A percentile compares a stretch with the other conserved stretches of the same genome.
Conservation (phyloP, 2,329 filamentous ascomycete species). For the Hymenoscyphus linearis region DNA sequence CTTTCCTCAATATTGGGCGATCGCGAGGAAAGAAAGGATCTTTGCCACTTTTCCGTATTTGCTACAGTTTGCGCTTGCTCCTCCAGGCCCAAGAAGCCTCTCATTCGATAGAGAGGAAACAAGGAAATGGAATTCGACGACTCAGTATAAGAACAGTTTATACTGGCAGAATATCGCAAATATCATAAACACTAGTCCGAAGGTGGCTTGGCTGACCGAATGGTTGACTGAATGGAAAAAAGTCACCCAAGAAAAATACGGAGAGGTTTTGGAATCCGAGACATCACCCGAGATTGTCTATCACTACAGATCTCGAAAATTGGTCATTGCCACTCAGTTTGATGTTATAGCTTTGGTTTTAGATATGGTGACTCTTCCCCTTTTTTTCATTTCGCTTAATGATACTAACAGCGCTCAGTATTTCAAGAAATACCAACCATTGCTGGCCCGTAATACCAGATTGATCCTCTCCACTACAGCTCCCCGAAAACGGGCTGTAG, state of each 20-base stretch:
- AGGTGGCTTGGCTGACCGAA: slow-evolving; percentile 15
- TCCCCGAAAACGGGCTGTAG: slow-evolving; percentile 2
- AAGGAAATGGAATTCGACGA: not conserved
- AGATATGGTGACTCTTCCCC: slow-evolving; percentile 11
- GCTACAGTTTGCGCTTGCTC: slow-evolving; percentile 4
- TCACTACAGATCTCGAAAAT: slow-evolving; percentile 12
- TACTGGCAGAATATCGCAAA: slow-evolving; percentile 10
- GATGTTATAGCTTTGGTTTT: slow-evolving; percentile 17
- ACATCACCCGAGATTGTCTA: no score
- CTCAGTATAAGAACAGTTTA: slow-evolving; percentile 1
- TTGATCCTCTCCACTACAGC: slow-evolving; percentile 8
- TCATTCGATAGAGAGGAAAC: slow-evolving; percentile 13
- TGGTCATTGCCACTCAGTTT: slow-evolving; percentile 18
- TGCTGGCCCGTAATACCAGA: slow-evolving; percentile 8
- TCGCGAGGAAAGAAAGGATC: slow-evolving; percentile 9
- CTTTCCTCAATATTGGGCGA: slow-evolving; percentile 5
- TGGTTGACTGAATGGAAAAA: slow-evolving; percentile 11
- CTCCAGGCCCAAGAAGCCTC: not conserved
- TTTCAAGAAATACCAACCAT: slow-evolving; percentile 11
- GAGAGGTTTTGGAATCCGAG: no score
- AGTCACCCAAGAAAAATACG: not conserved
- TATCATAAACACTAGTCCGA: slow-evolving; percentile 17
- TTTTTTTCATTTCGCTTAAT: not conserved
- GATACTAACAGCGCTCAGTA: slow-evolving; percentile 9
- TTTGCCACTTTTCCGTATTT: slow-evolving; percentile 19